Base-by-base conservation (phyloP, 2,329 filamentous ascomycete species). In the Gremmenia infestans region DNA sequence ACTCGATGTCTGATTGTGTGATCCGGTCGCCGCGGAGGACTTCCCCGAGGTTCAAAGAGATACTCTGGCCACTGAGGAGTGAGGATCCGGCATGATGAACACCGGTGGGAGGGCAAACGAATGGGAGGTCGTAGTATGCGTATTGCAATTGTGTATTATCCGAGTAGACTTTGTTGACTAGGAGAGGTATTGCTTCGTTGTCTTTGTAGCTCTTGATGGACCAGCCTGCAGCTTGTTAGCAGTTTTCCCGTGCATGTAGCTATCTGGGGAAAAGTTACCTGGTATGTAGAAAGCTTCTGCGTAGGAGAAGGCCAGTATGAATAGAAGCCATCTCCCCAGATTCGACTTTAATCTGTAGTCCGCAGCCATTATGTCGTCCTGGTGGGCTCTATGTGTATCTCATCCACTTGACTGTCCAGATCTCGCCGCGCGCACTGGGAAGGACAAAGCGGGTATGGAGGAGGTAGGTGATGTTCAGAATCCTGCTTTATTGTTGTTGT, bases 141-240 rank as follows among this genome's bases (percentile, higher is more conserved):
- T 91, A 95, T 71, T 95, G 90, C n/a, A 96, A 77, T 70, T 94
- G 87, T 7, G 89, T 94, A 66, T 89, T 86, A 73, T 95, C 91
- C 54, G 90, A 95, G 72, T 92, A 95, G 65, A 92, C 86, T 72
- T 96, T 96, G 76, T 96, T 96, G 62, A 94, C 88, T 54, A 93
- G 84, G n/a, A 96, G 78, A 1, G 91, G 90, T 40, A 96, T 87
- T 11, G 83, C 78, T 64, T 95, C 88, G 70, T 83, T 81, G 61
- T 91, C 82, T 62, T 79, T 80, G 70, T 95, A 95, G 67, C 83
- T 90, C 68, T 86, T 88, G 68, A 92, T 85, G 5, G 91, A 95
- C 79, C 88, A 94, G 63, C 91, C 91, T 88, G 58, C 9, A 53
- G 5, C n/a, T 5, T 2, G 47, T 36, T 51, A 61, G 36, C 25